Evolutionary conservation across 306 rosid genomes (phyloP), one percentile per base, ranked within the genome.

Genomic region (Gastrolobium bilobum): DNA sequence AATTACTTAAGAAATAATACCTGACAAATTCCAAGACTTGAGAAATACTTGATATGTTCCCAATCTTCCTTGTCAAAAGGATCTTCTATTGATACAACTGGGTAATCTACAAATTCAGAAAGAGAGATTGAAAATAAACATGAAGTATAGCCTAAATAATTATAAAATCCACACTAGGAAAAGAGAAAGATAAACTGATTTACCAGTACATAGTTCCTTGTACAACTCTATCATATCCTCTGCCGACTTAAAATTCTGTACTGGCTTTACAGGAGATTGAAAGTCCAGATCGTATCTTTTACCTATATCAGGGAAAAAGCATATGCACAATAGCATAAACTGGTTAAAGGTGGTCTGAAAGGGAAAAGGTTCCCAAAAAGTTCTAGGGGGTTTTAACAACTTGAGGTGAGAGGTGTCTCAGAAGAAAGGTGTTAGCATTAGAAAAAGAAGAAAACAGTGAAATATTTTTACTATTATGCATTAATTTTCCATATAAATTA

Each of bases 31-130:
- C 84, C 91, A 72, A 91, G 97, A 68, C 89, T 74, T 37, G 89
- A 86, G 81, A 95, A 84, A 35, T 73, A 2, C 86, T 92, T 95
- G 75, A 88, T 58, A 82, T 84, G 96, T 83, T 95, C 98, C 99
- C 98, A 95, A 78, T 93, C 99, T 85, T 95, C 97, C 90, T 81
- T 87, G 88, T 95, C 99, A 84, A 95, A 93, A 67, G 99, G 99
- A 85, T 95, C 99, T 84, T 92, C 94, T 79, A 95, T 93, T 75
- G 96, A 95, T 57, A 91, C 89, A 72, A 95, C 76, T 31, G 96
- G 91, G 89, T 90, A 95, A 46, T 90, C 99, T 95, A 76, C 71
- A 43, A 67, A 71, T 63, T 56, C 71, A 61, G 63, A 62, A 75
- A 75, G 73, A 79, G 29, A 77, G 65, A n/a, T 46, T 11, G 42